Base-by-base conservation (phyloP, 108 stramenopile species). In the Nannochloropsis granulata region DNA sequence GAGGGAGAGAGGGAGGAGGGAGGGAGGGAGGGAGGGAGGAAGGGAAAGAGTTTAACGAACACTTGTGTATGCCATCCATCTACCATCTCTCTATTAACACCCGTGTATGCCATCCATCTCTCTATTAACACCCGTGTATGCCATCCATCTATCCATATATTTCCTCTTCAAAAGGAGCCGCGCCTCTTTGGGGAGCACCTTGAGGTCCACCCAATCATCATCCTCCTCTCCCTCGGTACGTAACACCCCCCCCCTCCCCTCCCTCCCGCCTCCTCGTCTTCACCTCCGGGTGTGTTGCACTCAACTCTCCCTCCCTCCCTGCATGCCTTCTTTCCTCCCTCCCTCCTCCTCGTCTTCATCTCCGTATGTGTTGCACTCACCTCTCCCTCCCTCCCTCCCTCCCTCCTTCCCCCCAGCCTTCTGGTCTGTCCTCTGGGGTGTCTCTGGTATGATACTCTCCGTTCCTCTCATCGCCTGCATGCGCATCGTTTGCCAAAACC, bases 341-440 rank as follows among this genome's bases (percentile, higher is more conserved):
- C n/a, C n/a, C n/a, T n/a, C n/a, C n/a, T n/a, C n/a, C n/a, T n/a
- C n/a, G n/a, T n/a, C n/a, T n/a, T n/a, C n/a, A n/a, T n/a, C n/a
- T n/a, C n/a, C n/a, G n/a, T n/a, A n/a, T n/a, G n/a, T n/a, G n/a
- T n/a, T n/a, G n/a, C n/a, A n/a, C n/a, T n/a, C n/a, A n/a, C 45
- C 45, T 46, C 45, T 46, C 14, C 45, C 45, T 46, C 45, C 16
- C 45, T 46, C 14, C 16, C 0, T 46, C 45, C 45, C 45, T n/a
- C n/a, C n/a, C n/a, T 0, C 45, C 45, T 13, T 46, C 16, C 14
- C 0, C 16, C 45, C 45, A 46, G 45, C 83, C 43, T 83, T 86
- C 45, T 86, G 86, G 86, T 56, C 44, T 43, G 45, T 82, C 13
- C 23, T 86, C n/a, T 86, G 86, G 86, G 86, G 86, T 26, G 43